phyloP scores from a whole-genome alignment of 768 basidiomycete genomes.

The Mrakia gelida region DNA sequence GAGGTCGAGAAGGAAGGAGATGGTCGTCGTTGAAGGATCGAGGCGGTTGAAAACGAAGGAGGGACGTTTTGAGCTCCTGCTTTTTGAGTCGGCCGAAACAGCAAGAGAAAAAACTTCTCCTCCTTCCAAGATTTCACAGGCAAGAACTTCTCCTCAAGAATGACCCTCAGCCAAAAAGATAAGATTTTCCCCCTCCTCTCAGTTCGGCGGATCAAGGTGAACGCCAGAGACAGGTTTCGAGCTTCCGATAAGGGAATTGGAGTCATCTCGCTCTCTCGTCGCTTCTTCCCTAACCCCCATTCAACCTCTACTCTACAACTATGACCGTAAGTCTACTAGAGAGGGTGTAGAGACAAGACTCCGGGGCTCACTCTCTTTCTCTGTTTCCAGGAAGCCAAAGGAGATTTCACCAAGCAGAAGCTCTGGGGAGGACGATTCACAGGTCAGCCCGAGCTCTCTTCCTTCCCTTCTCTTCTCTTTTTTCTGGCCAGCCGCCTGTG shows the following conservation, averaged over 20 bases:
- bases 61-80: too few species aligned
- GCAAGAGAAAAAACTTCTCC: too few species aligned
- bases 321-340: background rate
- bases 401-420: slow-evolving; percentile 33
- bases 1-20: too few species aligned
- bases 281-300: background rate
- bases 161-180: too few species aligned
- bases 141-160: too few species aligned
- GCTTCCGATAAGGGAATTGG: background rate
- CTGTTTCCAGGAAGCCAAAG: slow-evolving; percentile 2
- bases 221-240: background rate
- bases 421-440: slow-evolving; percentile 34
- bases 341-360: background rate
- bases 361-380: background rate
- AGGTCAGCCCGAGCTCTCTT: slow-evolving; percentile 10
- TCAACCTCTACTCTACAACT: background rate
- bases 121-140: too few species aligned
- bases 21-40: too few species aligned
- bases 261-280: background rate
- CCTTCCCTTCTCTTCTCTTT: background rate
- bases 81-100: too few species aligned
- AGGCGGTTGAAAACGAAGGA: too few species aligned
- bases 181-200: too few species aligned
- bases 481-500: too few species aligned
- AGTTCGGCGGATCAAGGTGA: background rate